Base-by-base conservation (phyloP, 2,329 filamentous ascomycete species). In the Trichoderma polysporum region DNA sequence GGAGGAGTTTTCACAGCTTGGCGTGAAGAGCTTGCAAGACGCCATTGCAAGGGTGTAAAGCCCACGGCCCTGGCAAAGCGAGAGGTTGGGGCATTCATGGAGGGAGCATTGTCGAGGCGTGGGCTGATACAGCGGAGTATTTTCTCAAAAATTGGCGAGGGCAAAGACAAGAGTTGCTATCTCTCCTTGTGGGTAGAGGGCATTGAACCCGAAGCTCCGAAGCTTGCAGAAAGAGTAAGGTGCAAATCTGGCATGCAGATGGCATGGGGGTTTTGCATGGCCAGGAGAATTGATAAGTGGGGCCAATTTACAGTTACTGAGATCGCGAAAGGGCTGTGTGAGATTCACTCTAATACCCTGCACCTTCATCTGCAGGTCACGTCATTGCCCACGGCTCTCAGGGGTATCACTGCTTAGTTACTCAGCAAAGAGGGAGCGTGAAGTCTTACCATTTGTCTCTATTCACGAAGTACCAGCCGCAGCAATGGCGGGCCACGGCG, bases 401-500 rank as follows among this genome's bases (percentile, higher is more conserved):
- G 35, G 61, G 61, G 39, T 12, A 10, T 19, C 15, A 33, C 31
- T 27, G 25, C 15, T 19, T 27, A n/a, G 17, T 53, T 19, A 31
- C 17, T 53, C 27, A 17, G 50, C 27, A 15, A 15, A 50, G 47
- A 27, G n/a, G 9, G 9, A 22, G 41, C 41, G n/a, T 22, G n/a
- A 12, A 19, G 22, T 45, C 41, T 45, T 1, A 45, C n/a, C 3
- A 45, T 22, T 17, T 25, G 25, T 41, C 15, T 22, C 37, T n/a
- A 52, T 27, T 29, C 33, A 19, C 15, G 27, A 54, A 19, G 9
- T 4, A 45, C 19, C 41, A 45, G n/a, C 13, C 13, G 19, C 41
- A 41, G 53, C n/a, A 37, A 87, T 88, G 85, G 81, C 84, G 8
- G 80, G 83, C 1, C 85, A 87, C 69, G 82, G 85, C 68, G 86